These are phyloP conservation scores for Trichoderma atrobrunneum DNA, from an alignment of 2,329 filamentous ascomycete genomes.

Conservation along the genomic window DNA sequence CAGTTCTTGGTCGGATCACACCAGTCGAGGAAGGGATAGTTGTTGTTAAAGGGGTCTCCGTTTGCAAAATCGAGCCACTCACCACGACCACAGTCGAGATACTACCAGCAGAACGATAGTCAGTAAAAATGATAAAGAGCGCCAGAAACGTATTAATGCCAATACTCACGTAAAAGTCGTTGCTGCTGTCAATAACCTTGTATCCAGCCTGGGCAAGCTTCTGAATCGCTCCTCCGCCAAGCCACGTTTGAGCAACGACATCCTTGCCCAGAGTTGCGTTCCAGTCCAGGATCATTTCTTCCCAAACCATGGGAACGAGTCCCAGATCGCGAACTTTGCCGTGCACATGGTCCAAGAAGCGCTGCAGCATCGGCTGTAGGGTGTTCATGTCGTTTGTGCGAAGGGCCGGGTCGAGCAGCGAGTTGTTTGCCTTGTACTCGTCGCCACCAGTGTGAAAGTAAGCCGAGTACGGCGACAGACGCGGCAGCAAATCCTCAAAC, in stretches of 20 bases:
- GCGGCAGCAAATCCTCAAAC: constrained; percentile 73
- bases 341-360: constrained; percentile 70
- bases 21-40: constrained; percentile 76
- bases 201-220: constrained; percentile 61
- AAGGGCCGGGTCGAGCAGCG: constrained; percentile 68
- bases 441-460: constrained; percentile 89
- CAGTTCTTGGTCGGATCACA: constrained; percentile 78
- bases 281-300: constrained; percentile 80
- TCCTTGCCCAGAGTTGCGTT: constrained; percentile 69
- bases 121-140: neutral
- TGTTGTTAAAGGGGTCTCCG: constrained; percentile 42
- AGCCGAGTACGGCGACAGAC: constrained; percentile 63
- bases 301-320: constrained; percentile 77
- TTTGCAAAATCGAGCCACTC: constrained; percentile 72
- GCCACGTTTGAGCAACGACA: constrained; percentile 78
- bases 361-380: constrained; percentile 72
- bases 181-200: constrained; percentile 72
- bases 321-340: constrained; percentile 60
- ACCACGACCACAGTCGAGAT: constrained; percentile 79
- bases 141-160: neutral
- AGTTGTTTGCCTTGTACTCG: constrained; percentile 71
- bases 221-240: constrained; percentile 60
- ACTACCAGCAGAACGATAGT: constrained; percentile 43
- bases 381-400: constrained; percentile 61
- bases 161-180: constrained; percentile 67